Percentiles rank a stretch among this genome's conserved stretches.
These are phyloP conservation scores for Fusarium succisae DNA, from an alignment of 2,329 filamentous ascomycete genomes.

Conservation along the genomic window DNA sequence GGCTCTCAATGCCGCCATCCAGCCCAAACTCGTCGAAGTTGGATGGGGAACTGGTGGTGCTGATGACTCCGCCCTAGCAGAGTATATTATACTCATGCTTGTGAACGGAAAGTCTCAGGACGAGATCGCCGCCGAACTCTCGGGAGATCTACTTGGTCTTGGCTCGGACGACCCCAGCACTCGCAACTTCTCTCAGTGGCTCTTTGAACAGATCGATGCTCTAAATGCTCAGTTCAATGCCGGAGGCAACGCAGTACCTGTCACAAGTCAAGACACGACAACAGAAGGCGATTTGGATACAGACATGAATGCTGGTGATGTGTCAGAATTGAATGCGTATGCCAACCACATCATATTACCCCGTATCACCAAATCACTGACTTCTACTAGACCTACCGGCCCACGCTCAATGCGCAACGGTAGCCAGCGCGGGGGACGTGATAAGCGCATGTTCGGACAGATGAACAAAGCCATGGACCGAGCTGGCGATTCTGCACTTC, in stretches of 20 bases:
- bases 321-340: conserved; percentile 66
- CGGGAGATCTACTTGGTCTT: conserved; percentile 84
- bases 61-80: conserved; percentile 84
- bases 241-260: conserved; percentile 43
- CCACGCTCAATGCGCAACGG: conserved; percentile 92
- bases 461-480: conserved; percentile 86
- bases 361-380: conserved; percentile 50
- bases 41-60: conserved; percentile 86
- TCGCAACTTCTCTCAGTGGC: conserved; percentile 86
- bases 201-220: conserved; percentile 85
- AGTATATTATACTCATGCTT: conserved; percentile 98
- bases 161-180: conserved; percentile 84
- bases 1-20: conserved; percentile 82
- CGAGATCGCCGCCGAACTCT: conserved; percentile 87
- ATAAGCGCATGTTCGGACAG: conserved; percentile 86
- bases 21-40: conserved; percentile 90
- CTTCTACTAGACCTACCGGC: conserved; percentile 78
- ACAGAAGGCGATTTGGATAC: conserved; percentile 66
- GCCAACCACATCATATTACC: conserved; percentile 43
- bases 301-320: conserved; percentile 73
- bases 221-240: conserved; percentile 73
- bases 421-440: conserved; percentile 67
- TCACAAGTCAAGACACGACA: conserved; percentile 49
- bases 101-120: conserved; percentile 93
- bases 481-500: conserved; percentile 76